phyloP scores from a whole-genome alignment of 257 asterid species.

The Voacanga thouarsii region DNA sequence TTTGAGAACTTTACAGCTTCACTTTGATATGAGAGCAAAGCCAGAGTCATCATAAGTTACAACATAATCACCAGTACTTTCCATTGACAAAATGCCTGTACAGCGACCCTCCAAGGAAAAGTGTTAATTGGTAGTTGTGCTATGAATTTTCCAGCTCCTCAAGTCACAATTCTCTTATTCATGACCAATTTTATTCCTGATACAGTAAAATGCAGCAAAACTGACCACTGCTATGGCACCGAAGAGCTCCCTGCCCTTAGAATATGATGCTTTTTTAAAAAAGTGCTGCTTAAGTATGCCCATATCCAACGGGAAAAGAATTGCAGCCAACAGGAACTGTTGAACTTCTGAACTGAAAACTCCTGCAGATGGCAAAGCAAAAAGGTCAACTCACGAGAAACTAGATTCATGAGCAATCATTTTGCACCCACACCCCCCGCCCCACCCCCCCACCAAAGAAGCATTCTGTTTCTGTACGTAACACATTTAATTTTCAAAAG shows the following conservation, averaged over 20 bases:
- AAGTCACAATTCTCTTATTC: background rate
- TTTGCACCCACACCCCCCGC: no score
- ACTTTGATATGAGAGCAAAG: background rate
- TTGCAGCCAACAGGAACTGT: constrained; percentile 46
- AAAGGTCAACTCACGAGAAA: constrained; percentile 13
- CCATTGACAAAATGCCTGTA: background rate
- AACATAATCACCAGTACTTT: background rate
- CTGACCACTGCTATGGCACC: constrained; percentile 53
- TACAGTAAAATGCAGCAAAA: constrained; percentile 44
- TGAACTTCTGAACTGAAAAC: constrained; percentile 62
- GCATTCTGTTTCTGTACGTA: background rate
- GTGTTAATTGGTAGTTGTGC: background rate
- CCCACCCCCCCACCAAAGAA: no score
- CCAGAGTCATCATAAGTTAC: background rate
- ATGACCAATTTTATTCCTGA: constrained; percentile 12
- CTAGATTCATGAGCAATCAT: background rate
- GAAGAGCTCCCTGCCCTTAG: constrained; percentile 31
- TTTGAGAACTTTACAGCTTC: background rate
- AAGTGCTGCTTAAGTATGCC: constrained; percentile 34
- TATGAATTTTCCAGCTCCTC: constrained; percentile 1
- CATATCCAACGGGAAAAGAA: constrained; percentile 57
- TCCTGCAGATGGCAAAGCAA: constrained; percentile 43
- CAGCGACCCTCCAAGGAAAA: background rate
- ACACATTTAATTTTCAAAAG: constrained; percentile 1
- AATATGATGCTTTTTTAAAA: constrained; percentile 26